Conservation (phyloP, 106 monocot species). For the Dendrobium nobile region DNA sequence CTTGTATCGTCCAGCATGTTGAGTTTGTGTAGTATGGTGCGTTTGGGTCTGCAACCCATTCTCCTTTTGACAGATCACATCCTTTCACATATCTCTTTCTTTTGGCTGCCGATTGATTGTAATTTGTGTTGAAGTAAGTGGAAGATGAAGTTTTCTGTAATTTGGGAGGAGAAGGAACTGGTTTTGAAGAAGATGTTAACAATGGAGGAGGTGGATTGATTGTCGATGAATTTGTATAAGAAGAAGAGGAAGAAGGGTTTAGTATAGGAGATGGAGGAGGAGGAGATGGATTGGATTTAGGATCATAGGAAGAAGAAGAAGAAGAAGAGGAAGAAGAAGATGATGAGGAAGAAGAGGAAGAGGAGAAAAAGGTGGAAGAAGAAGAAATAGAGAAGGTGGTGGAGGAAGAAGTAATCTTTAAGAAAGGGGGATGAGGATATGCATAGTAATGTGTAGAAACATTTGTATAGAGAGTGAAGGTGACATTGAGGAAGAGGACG, state of each 20-base stretch:
- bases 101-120: not conserved
- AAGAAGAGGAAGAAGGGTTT: not conserved
- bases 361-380: not conserved
- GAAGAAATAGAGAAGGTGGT: not conserved
- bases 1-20: conserved; percentile 14
- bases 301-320: not conserved
- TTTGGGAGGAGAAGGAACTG: not conserved
- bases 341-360: not conserved
- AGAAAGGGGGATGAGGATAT: not conserved
- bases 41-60: conserved; percentile 8
- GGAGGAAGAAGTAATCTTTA: not conserved
- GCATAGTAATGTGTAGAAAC: not conserved
- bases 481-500: conserved; percentile 2
- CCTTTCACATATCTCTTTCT: not conserved
- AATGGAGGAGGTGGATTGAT: not conserved
- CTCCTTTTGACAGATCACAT: conserved; percentile 6
- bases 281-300: not conserved
- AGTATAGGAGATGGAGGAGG: not conserved
- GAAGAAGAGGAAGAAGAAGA: not conserved
- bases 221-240: not conserved
- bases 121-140: not conserved
- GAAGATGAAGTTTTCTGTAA: not conserved
- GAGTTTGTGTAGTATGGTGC: conserved; percentile 15
- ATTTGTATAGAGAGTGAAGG: not conserved
- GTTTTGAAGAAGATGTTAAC: not conserved